Evolutionary conservation across 2,329 filamentous ascomycete genomes (phyloP), one percentile per base, ranked within the genome.

Genomic region (Pestalotiopsis sp.): DNA sequence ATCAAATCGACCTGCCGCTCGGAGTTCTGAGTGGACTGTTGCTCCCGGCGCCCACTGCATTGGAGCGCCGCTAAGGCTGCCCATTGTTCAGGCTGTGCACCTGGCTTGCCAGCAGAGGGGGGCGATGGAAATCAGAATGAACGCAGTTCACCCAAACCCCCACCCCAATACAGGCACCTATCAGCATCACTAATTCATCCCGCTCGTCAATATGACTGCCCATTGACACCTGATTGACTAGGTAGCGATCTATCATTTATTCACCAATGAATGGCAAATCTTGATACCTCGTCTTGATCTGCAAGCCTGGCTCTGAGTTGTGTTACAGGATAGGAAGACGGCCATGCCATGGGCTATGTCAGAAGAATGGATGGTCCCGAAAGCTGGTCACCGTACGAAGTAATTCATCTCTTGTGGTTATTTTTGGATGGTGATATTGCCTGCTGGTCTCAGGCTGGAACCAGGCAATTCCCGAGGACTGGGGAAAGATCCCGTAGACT

Each of bases 1-100:
- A 59, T 59, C 57, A 59, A 59, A 59, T 59, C 57, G 27, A 59
- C 57, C n/a, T 52, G 45, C 45, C 17, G 45, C 45, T 52, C 45
- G 17, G 45, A 20, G 17, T 20, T 20, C 45, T 52, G 45, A 59
- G 11, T 27, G 57, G 17, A 23, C 57, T 36, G 27, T 25, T 13
- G 23, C 20, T 14, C 9, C 57, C 27, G 23, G 57, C 23, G 27
- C 20, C 59, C 59, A 62, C 59, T 39, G 27, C 7, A 20, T 39
- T 20, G 59, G 31, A 31, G 14, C 45, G 59, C 59, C 59, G 17
- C 59, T 62, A 62, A 31, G n/a, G 36, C 36, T 39, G 31, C 27
- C 38, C 59, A 39, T 39, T 62, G 36, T 9, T 12, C 59, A 39
- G 31, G 17, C 25, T 36, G 36, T 36, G 59, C 25, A 36, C 31